phyloP scores from a whole-genome alignment of 139 green algal species.

The Micractinium conductrix region DNA sequence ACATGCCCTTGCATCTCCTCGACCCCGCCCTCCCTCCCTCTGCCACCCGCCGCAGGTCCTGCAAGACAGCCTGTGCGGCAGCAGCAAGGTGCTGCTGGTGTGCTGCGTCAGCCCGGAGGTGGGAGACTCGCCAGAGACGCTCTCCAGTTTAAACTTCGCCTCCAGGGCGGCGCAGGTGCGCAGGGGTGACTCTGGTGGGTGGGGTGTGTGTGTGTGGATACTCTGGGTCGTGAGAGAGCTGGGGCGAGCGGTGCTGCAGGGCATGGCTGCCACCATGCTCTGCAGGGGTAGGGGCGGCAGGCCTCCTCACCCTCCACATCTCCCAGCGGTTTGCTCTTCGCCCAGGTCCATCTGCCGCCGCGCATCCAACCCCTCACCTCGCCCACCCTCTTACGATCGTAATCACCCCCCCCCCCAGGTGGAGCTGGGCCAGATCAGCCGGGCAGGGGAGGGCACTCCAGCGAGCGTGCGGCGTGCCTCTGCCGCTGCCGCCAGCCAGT shows the following conservation, averaged over 20 bases:
- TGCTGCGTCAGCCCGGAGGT: constrained; percentile 70
- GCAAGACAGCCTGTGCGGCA: constrained; percentile 46
- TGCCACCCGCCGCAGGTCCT: constrained; percentile 32
- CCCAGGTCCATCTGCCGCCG: too few species aligned
- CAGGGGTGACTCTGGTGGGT: too few species aligned
- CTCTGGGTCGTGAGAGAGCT: too few species aligned
- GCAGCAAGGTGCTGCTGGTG: constrained; percentile 70
- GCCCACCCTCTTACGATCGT: too few species aligned
- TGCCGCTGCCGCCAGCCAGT: background rate
- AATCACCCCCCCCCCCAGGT: background rate
- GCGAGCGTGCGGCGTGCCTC: background rate
- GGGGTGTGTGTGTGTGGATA: too few species aligned
- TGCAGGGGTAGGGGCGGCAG: too few species aligned
- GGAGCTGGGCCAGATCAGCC: constrained; percentile 27
- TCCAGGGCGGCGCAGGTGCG: constrained; percentile 45
- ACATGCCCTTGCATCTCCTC: background rate
- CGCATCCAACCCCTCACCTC: too few species aligned
- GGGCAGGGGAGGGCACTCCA: background rate
- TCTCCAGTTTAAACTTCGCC: constrained; percentile 81
- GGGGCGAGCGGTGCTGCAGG: too few species aligned
- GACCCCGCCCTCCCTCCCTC: background rate
- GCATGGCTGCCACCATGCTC: too few species aligned
- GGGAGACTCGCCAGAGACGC: constrained; percentile 54
- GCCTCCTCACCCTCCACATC: too few species aligned
- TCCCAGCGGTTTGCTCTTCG: too few species aligned